Conservation (phyloP, 2,329 filamentous ascomycete genomes). For the Niveomyces coronatus region DNA sequence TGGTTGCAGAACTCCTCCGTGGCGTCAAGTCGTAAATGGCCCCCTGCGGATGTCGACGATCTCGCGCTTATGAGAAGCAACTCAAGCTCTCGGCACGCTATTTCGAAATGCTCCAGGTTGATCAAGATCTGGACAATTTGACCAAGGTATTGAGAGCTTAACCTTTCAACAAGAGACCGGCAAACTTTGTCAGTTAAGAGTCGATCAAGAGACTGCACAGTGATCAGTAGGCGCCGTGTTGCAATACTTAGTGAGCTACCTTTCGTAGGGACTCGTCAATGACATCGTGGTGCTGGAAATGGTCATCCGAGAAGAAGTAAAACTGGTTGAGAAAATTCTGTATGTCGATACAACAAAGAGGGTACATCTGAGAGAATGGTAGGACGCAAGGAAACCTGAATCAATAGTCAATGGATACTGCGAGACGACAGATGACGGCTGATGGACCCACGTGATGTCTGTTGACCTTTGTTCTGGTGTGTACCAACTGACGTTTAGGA, state of each 20-base stretch:
- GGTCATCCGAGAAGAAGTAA: conserved; percentile 93
- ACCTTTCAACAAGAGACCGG: conserved; percentile 74
- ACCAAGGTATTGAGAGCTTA: conserved; percentile 87
- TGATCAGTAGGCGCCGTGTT: neutral
- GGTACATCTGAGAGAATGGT: conserved; percentile 98
- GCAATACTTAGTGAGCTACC: conserved; percentile 28
- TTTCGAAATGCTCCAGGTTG: conserved; percentile 94
- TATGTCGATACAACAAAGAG: conserved; percentile 95
- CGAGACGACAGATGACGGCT: neutral
- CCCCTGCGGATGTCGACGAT: conserved; percentile 70
- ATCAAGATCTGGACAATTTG: conserved; percentile 98
- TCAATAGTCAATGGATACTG: neutral
- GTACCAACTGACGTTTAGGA: conserved; percentile 95
- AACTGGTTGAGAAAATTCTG: conserved; percentile 97
- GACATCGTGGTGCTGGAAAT: conserved; percentile 80
- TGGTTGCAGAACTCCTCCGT: conserved; percentile 80
- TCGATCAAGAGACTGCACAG: conserved; percentile 69
- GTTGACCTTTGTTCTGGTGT: conserved; percentile 68
- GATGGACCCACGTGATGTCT: conserved; percentile 55
- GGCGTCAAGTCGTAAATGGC: conserved; percentile 67
- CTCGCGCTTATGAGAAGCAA: conserved; percentile 74
- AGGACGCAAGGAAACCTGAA: conserved; percentile 82
- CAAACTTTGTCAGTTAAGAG: conserved; percentile 91
- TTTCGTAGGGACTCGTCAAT: conserved; percentile 86
- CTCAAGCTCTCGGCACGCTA: conserved; percentile 82